Evolutionary conservation across 2,329 filamentous ascomycete genomes (phyloP), one percentile per base, ranked within the genome.

Genomic region (Fusarium redolens): DNA sequence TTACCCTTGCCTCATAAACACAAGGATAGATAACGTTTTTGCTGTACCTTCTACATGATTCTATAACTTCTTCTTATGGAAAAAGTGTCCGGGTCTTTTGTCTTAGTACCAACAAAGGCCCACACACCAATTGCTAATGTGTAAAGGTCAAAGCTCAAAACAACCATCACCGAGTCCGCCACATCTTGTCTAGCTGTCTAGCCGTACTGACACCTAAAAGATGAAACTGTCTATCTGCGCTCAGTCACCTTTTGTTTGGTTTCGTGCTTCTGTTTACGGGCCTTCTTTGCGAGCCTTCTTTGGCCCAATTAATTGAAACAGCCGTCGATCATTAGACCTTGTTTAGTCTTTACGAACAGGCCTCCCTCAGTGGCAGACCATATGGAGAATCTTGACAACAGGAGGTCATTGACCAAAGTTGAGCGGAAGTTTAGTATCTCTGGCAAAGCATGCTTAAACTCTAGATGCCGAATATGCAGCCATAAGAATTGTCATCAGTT

Each of bases 111-210:
- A 35, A 61, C 18, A 22, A n/a, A 48, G 28, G 41, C 40, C 62
- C 55, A 38, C 38, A 38, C 37, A 51, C 50, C 33, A 57, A 62
- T 33, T 33, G 38, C 40, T 20, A 22, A 33, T 14, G 22, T 25
- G n/a, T 37, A 41, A 33, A 37, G 52, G 69, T 62, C 52, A 61
- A 70, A 70, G 61, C 43, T 67, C 45, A 56, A 71, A 60, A 61
- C 61, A 56, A 64, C 41, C 51, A 63, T 37, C 30, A 22, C 28
- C 28, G 15, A 54, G 44, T 68, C 40, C 37, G 37, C 40, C 45
- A 31, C 38, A 61, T 65, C 56, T 59, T 61, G 30, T 61, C 33
- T 43, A 48, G 50, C n/a, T 61, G 25, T 47, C 35, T 44, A 54
- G 54, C 25, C 35, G 47, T 47, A 31, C 51, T 43, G 55, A 30